Percentiles rank a stretch among this genome's conserved stretches.
Evolutionary conservation across 164 flowering plant genomes (phyloP).

Genomic region (Paratinospora sagittata): DNA sequence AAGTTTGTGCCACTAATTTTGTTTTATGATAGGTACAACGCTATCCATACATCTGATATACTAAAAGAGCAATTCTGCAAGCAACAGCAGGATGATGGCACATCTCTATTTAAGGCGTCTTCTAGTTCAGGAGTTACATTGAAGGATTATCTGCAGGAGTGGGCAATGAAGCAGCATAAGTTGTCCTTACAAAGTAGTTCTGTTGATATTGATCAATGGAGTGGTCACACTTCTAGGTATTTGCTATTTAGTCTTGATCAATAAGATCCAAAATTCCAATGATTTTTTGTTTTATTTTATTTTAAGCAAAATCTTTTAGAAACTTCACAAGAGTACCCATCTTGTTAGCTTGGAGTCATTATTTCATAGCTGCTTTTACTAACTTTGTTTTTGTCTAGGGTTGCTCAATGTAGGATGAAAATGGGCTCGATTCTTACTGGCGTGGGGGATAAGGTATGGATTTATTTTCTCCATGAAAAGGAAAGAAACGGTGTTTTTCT

Average conservation of each 20-base stretch:
- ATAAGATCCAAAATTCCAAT: background rate
- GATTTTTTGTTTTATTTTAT: background rate
- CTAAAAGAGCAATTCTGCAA: slow-evolving; percentile 36
- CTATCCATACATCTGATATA: slow-evolving; percentile 34
- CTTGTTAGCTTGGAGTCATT: slow-evolving; percentile 1
- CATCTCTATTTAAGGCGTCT: slow-evolving; percentile 8
- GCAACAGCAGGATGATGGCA: slow-evolving; percentile 18
- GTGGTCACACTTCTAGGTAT: slow-evolving; percentile 60
- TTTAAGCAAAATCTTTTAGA: background rate
- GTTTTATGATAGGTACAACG: background rate
- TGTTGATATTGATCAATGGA: slow-evolving; percentile 58
- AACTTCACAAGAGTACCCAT: background rate
- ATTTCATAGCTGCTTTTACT: slow-evolving; percentile 14
- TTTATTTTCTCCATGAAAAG: background rate
- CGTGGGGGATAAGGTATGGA: slow-evolving; percentile 74
- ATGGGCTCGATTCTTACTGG: slow-evolving; percentile 80
- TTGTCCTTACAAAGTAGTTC: slow-evolving; percentile 35
- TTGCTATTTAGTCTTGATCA: background rate
- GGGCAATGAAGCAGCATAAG: slow-evolving; percentile 60
- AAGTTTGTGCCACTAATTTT: background rate
- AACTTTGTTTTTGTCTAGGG: slow-evolving; percentile 32
- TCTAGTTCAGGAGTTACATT: slow-evolving; percentile 19
- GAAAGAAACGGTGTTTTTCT: background rate
- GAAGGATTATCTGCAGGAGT: slow-evolving; percentile 29
- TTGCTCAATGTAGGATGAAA: slow-evolving; percentile 77